Percentiles rank a stretch among this genome's conserved stretches.
Conservation (phyloP, 2,329 filamentous ascomycete species). For the Elsinoe batatas region DNA sequence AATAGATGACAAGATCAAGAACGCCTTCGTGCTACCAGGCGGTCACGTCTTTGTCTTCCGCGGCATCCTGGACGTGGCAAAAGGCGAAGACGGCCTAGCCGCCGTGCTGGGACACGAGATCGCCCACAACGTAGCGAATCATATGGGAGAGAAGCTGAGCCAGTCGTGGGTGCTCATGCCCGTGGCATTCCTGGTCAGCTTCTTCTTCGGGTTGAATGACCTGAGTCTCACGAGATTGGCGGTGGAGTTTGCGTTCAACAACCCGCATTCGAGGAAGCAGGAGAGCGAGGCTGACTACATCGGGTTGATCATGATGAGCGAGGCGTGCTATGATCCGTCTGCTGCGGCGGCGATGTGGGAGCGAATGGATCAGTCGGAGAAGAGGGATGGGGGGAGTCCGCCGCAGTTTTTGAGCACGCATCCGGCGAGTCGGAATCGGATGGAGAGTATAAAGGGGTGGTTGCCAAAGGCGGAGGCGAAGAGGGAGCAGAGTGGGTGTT, state of each 20-base stretch:
- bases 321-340: conserved; percentile 64
- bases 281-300: conserved; percentile 73
- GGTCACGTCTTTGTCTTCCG: conserved; percentile 74
- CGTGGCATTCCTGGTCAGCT: conserved; percentile 26
- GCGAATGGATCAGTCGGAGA: conserved; percentile 51
- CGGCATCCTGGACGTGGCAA: conserved; percentile 59
- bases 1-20: conserved; percentile 57
- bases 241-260: conserved; percentile 53
- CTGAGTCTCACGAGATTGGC: conserved; percentile 30
- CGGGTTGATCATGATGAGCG: conserved; percentile 72
- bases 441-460: conserved; percentile 56
- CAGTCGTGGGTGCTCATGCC: conserved; percentile 30
- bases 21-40: conserved; percentile 67
- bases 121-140: conserved; percentile 62
- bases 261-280: conserved; percentile 60
- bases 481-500: conserved; percentile 21
- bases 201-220: conserved; percentile 35
- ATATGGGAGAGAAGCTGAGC: conserved; percentile 55
- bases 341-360: conserved; percentile 54
- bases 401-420: conserved; percentile 70
- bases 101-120: conserved; percentile 73
- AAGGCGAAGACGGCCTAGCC: conserved; percentile 59
- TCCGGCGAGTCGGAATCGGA: conserved; percentile 57
- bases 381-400: conserved; percentile 37
- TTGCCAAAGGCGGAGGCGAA: conserved; percentile 33